Evolutionary conservation across 2,329 filamentous ascomycete species (phyloP).

Genomic region (Cephalotrichum gorgonifer): DNA sequence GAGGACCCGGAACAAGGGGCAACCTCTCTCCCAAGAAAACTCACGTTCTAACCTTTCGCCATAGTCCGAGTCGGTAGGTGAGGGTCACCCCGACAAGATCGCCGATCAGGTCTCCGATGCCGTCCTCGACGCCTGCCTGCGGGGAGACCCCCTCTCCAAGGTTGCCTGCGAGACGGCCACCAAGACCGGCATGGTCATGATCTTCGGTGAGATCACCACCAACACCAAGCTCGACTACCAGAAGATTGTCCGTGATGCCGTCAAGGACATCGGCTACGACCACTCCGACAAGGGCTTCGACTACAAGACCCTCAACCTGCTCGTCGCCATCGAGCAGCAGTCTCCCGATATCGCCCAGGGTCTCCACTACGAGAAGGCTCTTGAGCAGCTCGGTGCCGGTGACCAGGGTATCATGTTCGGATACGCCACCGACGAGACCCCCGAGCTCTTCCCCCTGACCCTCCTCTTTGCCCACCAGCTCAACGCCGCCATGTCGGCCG

Average conservation of each 20-base stretch:
- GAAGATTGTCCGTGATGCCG: conserved; percentile 84
- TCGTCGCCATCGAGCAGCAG: conserved; percentile 98
- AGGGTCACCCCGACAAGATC: conserved; percentile 94
- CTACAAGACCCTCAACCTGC: conserved; percentile 99
- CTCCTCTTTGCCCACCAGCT: conserved; percentile 93
- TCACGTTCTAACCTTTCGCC: conserved; percentile 12
- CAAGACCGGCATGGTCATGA: conserved; percentile 99
- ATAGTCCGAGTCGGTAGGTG: conserved; percentile 79
- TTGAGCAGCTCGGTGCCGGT: conserved; percentile 96
- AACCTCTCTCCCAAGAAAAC: neutral
- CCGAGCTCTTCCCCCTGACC: conserved; percentile 91
- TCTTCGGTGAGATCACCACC: conserved; percentile 97
- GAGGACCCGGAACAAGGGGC: conserved; percentile 8
- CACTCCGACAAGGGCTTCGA: conserved; percentile 96
- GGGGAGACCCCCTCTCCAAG: conserved; percentile 94
- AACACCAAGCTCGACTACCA: conserved; percentile 96
- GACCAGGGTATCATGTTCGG: conserved; percentile 99
- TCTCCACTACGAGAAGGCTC: conserved; percentile 94
- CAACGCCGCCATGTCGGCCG: conserved; percentile 86
- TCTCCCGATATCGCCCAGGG: conserved; percentile 98
- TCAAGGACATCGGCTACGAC: conserved; percentile 99
- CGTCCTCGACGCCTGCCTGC: conserved; percentile 94
- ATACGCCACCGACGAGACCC: conserved; percentile 98
- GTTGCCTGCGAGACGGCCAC: conserved; percentile 98
- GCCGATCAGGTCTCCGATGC: conserved; percentile 98